phyloP scores from a whole-genome alignment of 106 monocot species.

The Dioscorea alata region DNA sequence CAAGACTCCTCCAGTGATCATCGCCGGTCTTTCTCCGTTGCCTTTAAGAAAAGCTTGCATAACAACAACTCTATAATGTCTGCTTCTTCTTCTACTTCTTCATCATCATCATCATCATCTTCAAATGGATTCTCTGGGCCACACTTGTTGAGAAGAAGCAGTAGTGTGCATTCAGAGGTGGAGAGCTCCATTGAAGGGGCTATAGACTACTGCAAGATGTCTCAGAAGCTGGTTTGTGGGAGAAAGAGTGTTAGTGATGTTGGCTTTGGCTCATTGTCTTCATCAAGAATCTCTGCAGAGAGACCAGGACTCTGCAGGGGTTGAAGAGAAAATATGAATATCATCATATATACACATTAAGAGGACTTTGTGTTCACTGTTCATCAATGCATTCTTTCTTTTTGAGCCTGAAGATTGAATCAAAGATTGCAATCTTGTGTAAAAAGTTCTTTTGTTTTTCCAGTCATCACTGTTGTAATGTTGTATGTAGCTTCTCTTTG shows the following conservation, averaged over 20 bases:
- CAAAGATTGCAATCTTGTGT: no score
- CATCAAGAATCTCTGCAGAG: slow-evolving; percentile 24
- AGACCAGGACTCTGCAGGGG: slow-evolving; percentile 22
- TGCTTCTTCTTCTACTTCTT: slow-evolving; percentile 26
- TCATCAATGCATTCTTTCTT: no score
- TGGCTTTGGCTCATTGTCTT: slow-evolving; percentile 25
- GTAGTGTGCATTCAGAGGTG: slow-evolving; percentile 60
- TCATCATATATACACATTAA: no score
- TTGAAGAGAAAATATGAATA: slow-evolving; percentile 6
- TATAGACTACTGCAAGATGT: slow-evolving; percentile 86
- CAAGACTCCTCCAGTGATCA: slow-evolving; percentile 17
- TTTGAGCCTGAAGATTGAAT: no score
- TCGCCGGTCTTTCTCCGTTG: slow-evolving; percentile 62
- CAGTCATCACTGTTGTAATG: no score
- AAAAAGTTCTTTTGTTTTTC: no score
- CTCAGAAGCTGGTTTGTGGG: slow-evolving; percentile 33
- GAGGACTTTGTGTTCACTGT: no score
- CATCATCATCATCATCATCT: slow-evolving; percentile 18
- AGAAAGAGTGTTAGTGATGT: slow-evolving; percentile 65
- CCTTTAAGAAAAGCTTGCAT: slow-evolving; percentile 21
- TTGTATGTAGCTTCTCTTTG: no score
- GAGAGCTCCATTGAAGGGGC: slow-evolving; percentile 80
- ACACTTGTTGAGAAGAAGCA: slow-evolving; percentile 50
- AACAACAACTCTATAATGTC: slow-evolving; percentile 11
- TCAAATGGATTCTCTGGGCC: slow-evolving; percentile 18